Evolutionary conservation across 169 alveolate genomes (phyloP), one percentile per base, ranked within the genome.

Genomic region (Babesia bigemina): DNA sequence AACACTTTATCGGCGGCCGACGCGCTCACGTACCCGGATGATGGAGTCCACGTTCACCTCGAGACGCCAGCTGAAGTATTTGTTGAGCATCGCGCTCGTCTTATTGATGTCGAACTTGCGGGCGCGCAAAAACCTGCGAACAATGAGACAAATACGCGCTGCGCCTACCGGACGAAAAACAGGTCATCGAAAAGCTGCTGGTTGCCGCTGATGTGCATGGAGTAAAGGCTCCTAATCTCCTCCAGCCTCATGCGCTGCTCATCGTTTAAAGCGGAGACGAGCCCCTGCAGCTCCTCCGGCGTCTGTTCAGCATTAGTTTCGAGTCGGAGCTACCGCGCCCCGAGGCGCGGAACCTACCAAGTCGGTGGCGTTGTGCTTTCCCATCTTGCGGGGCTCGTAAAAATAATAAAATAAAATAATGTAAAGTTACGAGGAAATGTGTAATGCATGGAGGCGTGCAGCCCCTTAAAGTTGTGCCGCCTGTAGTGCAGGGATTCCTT

Each of bases 41-140:
- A 88, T 44, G 22, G 50, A 44, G 42, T 79, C 55, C 24, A 88
- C 83, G 42, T 88, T 81, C 9, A 69, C 53, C 22, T 65, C 82
- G 26, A 58, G 55, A 24, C 93, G 74, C 93, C 93, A 88, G 44
- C 79, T 62, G 69, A 88, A 88, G 53, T 88, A 88, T 47, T 85
- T 88, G 55, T 63, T 82, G 17, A 88, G 72, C 93, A 88, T 88
- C 48, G 70, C 71, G 19, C 85, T 76, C 24, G 93, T 84, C 71
- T 86, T 88, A 21, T 82, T 83, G 48, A 86, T 78, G 63, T 88
- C 89, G 48, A 88, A 86, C 48, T 83, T 81, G 29, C 93, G 71
- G 29, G 93, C 93, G 59, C 90, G 84, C 70, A 88, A 28, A 60
- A 88, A 88, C 65, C 93, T 88, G 45, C 13, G 53, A 13, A 11